Evolutionary conservation across 73 alveolate genomes (phyloP).

Genomic region (Symbiodinium pilosum): DNA sequence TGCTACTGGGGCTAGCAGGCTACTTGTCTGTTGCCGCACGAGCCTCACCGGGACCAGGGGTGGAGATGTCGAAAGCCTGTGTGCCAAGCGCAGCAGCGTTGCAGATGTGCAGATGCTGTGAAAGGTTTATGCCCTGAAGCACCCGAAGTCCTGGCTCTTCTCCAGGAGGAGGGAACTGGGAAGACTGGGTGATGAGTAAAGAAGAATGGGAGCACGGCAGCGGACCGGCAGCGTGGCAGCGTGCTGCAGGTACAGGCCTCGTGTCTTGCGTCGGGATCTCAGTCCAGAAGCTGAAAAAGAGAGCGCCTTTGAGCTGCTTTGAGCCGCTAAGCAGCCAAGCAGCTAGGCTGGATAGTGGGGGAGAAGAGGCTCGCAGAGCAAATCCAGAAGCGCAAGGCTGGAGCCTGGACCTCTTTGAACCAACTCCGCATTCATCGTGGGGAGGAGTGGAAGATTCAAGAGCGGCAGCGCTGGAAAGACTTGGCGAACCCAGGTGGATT

Average conservation of each 20-base stretch:
- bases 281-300: background rate
- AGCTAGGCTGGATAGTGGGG: conserved; percentile 63
- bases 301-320: background rate
- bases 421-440: background rate
- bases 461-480: conserved; percentile 57
- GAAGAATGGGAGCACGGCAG: background rate
- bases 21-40: conserved; percentile 1
- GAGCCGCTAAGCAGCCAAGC: too few relatives aligned
- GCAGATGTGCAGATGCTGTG: too few relatives aligned
- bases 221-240: background rate
- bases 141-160: conserved; percentile 57
- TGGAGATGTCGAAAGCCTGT: too few relatives aligned
- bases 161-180: conserved; percentile 6
- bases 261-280: background rate
- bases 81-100: too few relatives aligned
- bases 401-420: background rate
- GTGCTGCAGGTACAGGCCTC: background rate
- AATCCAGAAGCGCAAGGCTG: conserved; percentile 32
- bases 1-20: background rate
- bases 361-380: conserved; percentile 43
- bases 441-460: conserved; percentile 68
- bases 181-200: background rate
- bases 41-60: background rate
- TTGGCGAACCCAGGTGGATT: conserved; percentile 1
- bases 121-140: conserved; percentile 41